phyloP scores from a whole-genome alignment of 1,284 basidiomycete species.

The Tilletia walkeri region DNA sequence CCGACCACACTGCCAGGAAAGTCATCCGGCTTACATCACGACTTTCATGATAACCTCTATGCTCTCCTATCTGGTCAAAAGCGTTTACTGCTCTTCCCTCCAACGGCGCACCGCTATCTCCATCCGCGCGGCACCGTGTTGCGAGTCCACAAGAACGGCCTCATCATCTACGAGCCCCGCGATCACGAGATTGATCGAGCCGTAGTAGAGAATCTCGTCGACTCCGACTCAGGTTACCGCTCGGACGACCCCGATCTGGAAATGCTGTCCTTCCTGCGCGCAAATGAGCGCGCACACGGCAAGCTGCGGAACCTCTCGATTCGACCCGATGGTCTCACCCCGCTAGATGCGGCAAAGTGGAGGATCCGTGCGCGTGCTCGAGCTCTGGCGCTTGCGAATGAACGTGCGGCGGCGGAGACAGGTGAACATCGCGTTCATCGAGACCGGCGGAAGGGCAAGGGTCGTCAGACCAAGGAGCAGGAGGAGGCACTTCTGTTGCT shows the following conservation, averaged over 20 bases:
- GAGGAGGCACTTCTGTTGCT: slow-evolving; percentile 24
- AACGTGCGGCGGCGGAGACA: slow-evolving; percentile 33
- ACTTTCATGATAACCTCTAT: slow-evolving; percentile 56
- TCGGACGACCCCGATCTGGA: neutral
- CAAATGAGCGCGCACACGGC: neutral
- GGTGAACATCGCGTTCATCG: slow-evolving; percentile 32
- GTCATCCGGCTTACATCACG: slow-evolving; percentile 51
- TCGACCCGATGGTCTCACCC: slow-evolving; percentile 47
- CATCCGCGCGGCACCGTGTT: slow-evolving; percentile 41
- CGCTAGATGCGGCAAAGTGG: slow-evolving; percentile 49
- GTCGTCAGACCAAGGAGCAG: slow-evolving; percentile 35
- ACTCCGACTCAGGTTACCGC: neutral
- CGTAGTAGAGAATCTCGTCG: neutral
- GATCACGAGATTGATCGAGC: slow-evolving; percentile 3
- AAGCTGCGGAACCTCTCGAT: slow-evolving; percentile 23
- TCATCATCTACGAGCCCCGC: slow-evolving; percentile 39
- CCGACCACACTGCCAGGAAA: slow-evolving; percentile 23
- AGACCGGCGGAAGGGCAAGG: slow-evolving; percentile 45
- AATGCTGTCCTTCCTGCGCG: neutral
- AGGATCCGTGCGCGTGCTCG: slow-evolving; percentile 35
- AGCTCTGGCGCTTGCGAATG: slow-evolving; percentile 36
- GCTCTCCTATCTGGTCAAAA: slow-evolving; percentile 51
- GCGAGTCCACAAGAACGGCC: slow-evolving; percentile 45
- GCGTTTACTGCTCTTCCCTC: slow-evolving; percentile 53
- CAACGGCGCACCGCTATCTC: slow-evolving; percentile 39